Conservation (phyloP, 1,284 basidiomycete genomes). For the Phellopilus nigrolimitatus region DNA sequence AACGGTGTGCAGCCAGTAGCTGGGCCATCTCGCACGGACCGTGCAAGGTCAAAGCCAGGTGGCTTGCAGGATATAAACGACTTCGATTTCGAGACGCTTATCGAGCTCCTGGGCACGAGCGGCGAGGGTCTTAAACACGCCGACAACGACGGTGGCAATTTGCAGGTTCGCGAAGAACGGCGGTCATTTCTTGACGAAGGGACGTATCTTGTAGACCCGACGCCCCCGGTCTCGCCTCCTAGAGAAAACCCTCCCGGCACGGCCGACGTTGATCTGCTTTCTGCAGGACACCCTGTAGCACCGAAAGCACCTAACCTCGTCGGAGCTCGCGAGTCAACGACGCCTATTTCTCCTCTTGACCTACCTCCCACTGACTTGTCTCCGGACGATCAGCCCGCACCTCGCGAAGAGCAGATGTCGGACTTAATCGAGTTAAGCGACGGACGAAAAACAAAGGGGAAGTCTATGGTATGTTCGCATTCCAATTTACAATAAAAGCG, state of each 20-base stretch:
- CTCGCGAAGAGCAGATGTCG: too few species aligned
- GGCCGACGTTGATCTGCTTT: background rate
- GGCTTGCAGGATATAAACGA: conserved; percentile 13
- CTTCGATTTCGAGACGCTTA: conserved; percentile 16
- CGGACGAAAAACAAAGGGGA: background rate
- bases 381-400: background rate
- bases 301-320: background rate
- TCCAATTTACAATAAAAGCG: background rate
- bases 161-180: background rate
- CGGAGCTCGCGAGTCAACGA: background rate
- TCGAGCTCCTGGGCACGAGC: conserved; percentile 14
- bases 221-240: background rate
- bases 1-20: background rate
- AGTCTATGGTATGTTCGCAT: background rate
- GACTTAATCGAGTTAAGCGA: too few species aligned
- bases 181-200: background rate
- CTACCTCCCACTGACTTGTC: background rate
- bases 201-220: background rate
- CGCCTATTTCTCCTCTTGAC: background rate
- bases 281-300: background rate
- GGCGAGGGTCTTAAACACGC: background rate
- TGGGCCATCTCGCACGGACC: background rate
- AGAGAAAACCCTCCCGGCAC: background rate
- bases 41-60: background rate
- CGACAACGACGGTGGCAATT: background rate